Base-by-base conservation (phyloP, 2,329 filamentous ascomycete species). In the Monascus ruber region DNA sequence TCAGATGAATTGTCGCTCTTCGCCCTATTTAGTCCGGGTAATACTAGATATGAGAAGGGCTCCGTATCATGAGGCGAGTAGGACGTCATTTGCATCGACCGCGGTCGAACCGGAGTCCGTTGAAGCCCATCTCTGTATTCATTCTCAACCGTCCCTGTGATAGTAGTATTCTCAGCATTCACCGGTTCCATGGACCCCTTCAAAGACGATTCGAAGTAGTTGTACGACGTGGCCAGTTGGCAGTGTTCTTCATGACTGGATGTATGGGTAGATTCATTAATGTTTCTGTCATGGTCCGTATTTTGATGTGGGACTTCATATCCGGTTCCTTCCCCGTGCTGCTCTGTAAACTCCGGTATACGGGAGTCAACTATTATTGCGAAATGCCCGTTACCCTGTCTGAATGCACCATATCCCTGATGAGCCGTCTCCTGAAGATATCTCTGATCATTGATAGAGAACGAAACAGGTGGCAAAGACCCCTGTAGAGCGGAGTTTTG, bases 11-110 rank as follows among this genome's bases (percentile, higher is more conserved):
- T 47, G 9, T 57, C 52, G 24, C 46, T 53, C 26, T 48, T 58
- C 5, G 50, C 35, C 40, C 50, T 47, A 25, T 39, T 47, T n/a
- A 47, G 39, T 24, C 51, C 49, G 2, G 52, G 46, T 1, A 58
- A 53, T 6, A 45, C 39, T 5, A 57, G 42, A 5, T 63, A 65
- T 7, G 62, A 65, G 28, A 64, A 50, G 24, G 60, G 62, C 33
- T 63, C 55, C 2, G 63, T 66, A 36, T 65, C 62, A 33, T 62
- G 60, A 5, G 60, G 59, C 4, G 62, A 64, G 35, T 50, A 52
- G n/a, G 41, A 37, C 7, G 47, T 40, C 4, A 42, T 38, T 37
- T 55, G 54, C 34, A 56, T 42, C 4, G 55, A 53, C 34, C 56
- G 51, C 17, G 51, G 51, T 29, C 54, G 47, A 25, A 48, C 43